Base-by-base conservation (phyloP, 2,329 filamentous ascomycete genomes). In the Pseudopithomyces maydicus region DNA sequence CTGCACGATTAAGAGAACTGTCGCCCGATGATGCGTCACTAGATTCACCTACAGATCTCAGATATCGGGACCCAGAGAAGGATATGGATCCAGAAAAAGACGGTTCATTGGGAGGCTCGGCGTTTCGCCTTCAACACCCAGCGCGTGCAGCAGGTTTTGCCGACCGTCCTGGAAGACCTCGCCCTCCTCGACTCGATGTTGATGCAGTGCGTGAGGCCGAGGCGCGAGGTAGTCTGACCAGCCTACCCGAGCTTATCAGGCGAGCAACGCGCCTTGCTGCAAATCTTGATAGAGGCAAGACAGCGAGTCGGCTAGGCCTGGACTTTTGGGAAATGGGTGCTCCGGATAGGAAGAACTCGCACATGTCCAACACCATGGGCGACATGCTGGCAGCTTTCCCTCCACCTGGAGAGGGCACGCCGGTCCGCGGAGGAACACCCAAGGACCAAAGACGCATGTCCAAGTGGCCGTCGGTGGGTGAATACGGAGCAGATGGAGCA, bases 161-260 rank as follows among this genome's bases (percentile, higher is more conserved):
- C 6, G 76, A 78, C 26, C 76, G 79, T 47, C 73, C 75, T 19
- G 80, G 77, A 23, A 73, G 73, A 49, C 74, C 72, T 55, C 70
- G 80, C 56, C 93, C 94, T 32, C 90, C 91, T 3, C 86, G 85
- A 35, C 79, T 97, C 3, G 88, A 97, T 70, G 89, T 97, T 22
- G 88, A 93, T 69, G 90, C 90, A 3, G 90, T 96, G 3, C 85
- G 87, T 62, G 87, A 89, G 50, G 90, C 91, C 15, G 92, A 97
- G 74, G 86, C 89, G 1, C 86, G 95, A 69, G 93, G 92, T 3
- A 97, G 93, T 72, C 81, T 97, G 61, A 98, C 95, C 1, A 97
- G 93, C 76, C 80, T 99, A 57, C 90, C 93, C 0, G 95, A 98
- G 73, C 80, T 99, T 58, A 98, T 99, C 64, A 85, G 87, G 68